phyloP scores from a whole-genome alignment of 768 basidiomycete species.

The Lactarius hatsudake region DNA sequence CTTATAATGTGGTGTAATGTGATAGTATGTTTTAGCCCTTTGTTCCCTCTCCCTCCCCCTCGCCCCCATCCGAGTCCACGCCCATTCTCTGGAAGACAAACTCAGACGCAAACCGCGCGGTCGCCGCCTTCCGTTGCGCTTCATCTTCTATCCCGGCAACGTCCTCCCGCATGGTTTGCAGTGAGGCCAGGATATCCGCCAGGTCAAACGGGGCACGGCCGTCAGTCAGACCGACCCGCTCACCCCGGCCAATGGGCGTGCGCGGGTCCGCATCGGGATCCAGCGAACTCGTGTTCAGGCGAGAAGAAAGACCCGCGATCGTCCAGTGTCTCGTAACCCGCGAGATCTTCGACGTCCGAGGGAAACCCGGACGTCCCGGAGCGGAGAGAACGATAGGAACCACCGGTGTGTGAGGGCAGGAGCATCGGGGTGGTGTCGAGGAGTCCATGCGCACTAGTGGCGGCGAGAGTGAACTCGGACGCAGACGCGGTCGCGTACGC shows the following conservation, averaged over 20 bases:
- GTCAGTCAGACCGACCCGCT: not conserved
- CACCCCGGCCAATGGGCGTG: not conserved
- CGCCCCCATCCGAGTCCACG: constrained; percentile 17
- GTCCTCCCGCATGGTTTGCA: constrained; percentile 22
- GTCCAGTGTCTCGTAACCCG: constrained; percentile 26
- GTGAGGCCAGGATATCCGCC: constrained; percentile 15
- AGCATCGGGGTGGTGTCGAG: constrained; percentile 26
- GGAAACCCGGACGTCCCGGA: constrained; percentile 57
- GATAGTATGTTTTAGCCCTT: not conserved
- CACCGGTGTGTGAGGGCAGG: constrained; percentile 32
- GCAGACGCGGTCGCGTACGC: not conserved
- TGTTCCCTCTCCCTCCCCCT: not conserved
- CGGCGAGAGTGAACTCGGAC: constrained; percentile 1
- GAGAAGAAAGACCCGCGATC: constrained; percentile 16
- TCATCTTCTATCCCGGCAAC: constrained; percentile 26
- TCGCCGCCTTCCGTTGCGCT: constrained; percentile 18
- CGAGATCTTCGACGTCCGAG: constrained; percentile 33
- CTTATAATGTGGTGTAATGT: not conserved
- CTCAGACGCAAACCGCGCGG: constrained; percentile 26
- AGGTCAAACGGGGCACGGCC: constrained; percentile 21
- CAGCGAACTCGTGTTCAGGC: constrained; percentile 1
- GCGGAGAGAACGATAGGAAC: constrained; percentile 51
- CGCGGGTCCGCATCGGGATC: not conserved
- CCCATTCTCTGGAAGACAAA: constrained; percentile 25
- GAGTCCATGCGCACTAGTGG: not conserved